Base-by-base conservation (phyloP, 1,284 basidiomycete genomes). In the Tilletia setariae region DNA sequence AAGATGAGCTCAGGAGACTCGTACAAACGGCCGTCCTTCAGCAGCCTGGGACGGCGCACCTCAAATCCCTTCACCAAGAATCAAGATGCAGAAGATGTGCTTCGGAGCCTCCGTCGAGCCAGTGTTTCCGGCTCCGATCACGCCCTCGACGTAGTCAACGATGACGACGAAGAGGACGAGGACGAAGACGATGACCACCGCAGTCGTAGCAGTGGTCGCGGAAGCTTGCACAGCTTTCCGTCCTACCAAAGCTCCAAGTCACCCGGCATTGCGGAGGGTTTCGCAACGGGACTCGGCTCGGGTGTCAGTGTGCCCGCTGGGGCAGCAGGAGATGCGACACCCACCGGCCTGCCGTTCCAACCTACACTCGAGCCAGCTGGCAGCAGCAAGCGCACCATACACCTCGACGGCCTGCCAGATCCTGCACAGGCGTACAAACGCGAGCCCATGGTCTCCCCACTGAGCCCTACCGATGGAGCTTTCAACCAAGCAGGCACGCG, bases 31-130 rank as follows among this genome's bases (percentile, higher is more conserved):
- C 35, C 35, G 35, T 40, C 35, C 4, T 40, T 40, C 35, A 40
- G 35, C 35, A 40, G 35, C 35, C 35, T 40, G 35, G 35, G 35
- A 40, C 35, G 35, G 35, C 35, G 35, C 35, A 40, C 35, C 35
- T 61, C 72, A 19, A 73, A 73, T 56, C 72, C 72, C 0, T 73
- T 73, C 67, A 73, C 72, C 23, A 42, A 49, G 30, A 73, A 73
- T 59, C 72, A 73, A 62, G 72, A 73, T 51, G 59, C 32, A 19
- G 56, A 47, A 35, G 23, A 67, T 2, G 13, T 67, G 28, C 43
- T 32, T 11, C 62, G 43, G 25, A 30, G 51, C 21, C n/a, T 67
- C 11, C 67, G 67, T 32, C 25, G 61, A 40, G 30, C 32, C 64
- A 61, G 53, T 28, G 23, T 67, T n/a, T 25, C 59, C 35, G 44